Conservation (phyloP, 192 early-diverging fungal genomes). For the Gamsiella multidivaricata region DNA sequence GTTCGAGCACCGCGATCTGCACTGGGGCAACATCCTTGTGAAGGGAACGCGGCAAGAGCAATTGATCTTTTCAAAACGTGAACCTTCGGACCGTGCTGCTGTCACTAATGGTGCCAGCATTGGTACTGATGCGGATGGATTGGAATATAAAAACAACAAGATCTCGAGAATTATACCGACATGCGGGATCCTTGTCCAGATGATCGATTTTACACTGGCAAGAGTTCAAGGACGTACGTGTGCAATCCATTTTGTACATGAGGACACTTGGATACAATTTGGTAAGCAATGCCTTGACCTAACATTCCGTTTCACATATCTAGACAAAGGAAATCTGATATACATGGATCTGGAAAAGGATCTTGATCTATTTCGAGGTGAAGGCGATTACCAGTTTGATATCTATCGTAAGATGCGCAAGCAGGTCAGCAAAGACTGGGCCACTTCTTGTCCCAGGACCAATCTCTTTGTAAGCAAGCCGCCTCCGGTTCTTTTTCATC, state of each 20-base stretch:
- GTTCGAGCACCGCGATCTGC: constrained; percentile 79
- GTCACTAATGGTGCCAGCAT: not conserved
- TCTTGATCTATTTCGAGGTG: constrained; percentile 32
- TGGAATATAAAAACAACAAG: not conserved
- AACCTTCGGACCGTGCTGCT: not conserved
- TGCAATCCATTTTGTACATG: not conserved
- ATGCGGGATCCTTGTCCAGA: constrained; percentile 68
- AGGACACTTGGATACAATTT: not conserved
- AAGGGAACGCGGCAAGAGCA: constrained; percentile 20
- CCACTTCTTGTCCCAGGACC: constrained; percentile 53
- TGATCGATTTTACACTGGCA: constrained; percentile 82
- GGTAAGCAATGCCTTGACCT: not conserved
- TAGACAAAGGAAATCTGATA: constrained; percentile 33
- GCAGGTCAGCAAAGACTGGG: constrained; percentile 56
- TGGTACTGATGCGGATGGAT: not conserved
- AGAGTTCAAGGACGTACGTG: constrained; percentile 60
- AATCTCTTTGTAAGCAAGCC: constrained; percentile 66
- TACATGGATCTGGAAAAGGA: constrained; percentile 51
- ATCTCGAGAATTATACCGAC: constrained; percentile 59
- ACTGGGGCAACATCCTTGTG: constrained; percentile 83
- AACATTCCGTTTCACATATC: not conserved
- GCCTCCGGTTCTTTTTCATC: too few species aligned
- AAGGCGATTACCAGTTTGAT: constrained; percentile 79
- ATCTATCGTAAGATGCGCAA: constrained; percentile 78
- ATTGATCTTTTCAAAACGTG: constrained; percentile 10